phyloP scores from a whole-genome alignment of 1,139 yeast genomes.

The Debaryomyces coudertii region DNA sequence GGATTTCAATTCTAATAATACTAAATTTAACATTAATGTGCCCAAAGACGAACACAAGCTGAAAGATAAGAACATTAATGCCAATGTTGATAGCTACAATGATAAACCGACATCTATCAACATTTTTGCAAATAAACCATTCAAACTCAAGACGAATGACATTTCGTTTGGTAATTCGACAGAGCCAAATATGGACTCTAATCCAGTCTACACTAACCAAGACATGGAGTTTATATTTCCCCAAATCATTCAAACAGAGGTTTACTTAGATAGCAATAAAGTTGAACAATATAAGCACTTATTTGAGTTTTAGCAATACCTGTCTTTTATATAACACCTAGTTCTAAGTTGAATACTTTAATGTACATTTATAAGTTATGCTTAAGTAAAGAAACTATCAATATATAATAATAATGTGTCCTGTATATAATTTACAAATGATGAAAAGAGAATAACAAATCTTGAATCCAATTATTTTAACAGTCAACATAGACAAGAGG shows the following conservation, averaged over 20 bases:
- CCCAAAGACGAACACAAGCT: not conserved
- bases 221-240: slow-evolving; percentile 31
- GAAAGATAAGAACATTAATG: not conserved
- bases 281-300: slow-evolving; percentile 32
- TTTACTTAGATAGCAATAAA: slow-evolving; percentile 27
- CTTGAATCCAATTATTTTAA: not conserved
- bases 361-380: not conserved
- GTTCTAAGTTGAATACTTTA: not conserved
- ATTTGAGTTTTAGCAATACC: slow-evolving; percentile 28
- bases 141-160: not conserved
- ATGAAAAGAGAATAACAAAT: not conserved
- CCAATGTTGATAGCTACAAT: not conserved
- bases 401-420: not conserved
- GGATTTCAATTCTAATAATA: not conserved
- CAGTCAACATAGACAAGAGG: not conserved
- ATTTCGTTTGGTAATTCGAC: slow-evolving; percentile 18
- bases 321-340: not conserved
- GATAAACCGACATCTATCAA: not conserved
- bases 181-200: slow-evolving; percentile 16
- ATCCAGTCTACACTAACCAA: slow-evolving; percentile 5
- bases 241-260: slow-evolving; percentile 26
- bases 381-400: too few species aligned
- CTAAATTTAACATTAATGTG: not conserved
- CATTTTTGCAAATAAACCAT: not conserved
- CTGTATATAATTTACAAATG: slow-evolving; percentile 4